phyloP scores from a whole-genome alignment of 495 filamentous ascomycete genomes.

The Evernia prunastri region DNA sequence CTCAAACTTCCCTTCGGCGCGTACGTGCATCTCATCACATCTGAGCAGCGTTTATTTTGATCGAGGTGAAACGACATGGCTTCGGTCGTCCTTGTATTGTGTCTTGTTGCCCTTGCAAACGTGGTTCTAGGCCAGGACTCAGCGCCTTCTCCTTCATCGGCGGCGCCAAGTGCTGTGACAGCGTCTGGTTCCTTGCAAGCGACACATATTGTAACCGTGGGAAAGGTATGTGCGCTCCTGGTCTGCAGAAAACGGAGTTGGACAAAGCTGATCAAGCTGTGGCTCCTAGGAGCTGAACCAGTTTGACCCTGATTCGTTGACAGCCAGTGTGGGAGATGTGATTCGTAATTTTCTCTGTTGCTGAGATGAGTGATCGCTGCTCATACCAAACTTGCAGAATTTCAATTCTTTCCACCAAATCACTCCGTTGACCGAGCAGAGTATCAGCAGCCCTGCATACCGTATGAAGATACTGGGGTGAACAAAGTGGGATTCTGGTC shows the following conservation, averaged over 20 bases:
- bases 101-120: not conserved
- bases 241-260: not conserved
- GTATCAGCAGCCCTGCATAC: constrained; percentile 52
- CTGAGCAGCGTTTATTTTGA: not conserved
- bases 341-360: not conserved
- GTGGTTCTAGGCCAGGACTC: not conserved
- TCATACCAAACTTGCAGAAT: constrained; percentile 30
- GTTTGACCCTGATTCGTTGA: not conserved
- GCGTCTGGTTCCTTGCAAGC: not conserved
- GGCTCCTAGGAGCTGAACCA: not conserved
- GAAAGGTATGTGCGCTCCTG: not conserved
- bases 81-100: not conserved
- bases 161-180: not conserved
- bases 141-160: not conserved
- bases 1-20: not conserved
- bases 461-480: constrained; percentile 44
- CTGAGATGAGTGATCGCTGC: not conserved
- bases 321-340: not conserved
- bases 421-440: constrained; percentile 53
- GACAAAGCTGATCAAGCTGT: not conserved
- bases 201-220: not conserved
- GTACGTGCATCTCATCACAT: not conserved
- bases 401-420: constrained; percentile 53
- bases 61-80: not conserved
- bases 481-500: constrained; percentile 43